Conservation (phyloP, 2,329 filamentous ascomycete species). For the Pseudogymnoascus sp. region DNA sequence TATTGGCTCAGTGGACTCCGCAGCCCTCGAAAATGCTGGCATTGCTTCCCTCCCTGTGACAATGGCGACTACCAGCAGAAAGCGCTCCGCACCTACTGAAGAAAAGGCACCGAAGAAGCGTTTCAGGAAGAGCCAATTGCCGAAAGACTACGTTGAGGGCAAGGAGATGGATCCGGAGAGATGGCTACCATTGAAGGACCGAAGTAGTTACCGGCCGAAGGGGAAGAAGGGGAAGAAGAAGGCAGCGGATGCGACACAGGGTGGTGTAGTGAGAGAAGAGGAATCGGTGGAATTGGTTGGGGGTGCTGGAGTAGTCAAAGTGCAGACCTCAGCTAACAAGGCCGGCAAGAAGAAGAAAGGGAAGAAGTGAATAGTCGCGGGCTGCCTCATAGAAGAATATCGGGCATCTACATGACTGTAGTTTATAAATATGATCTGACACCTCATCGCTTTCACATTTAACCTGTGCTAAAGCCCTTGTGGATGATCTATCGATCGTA, state of each 20-base stretch:
- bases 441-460: background rate
- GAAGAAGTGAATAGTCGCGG: conserved; percentile 37
- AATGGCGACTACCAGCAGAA: conserved; percentile 36
- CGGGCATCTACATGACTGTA: background rate
- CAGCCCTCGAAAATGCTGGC: conserved; percentile 56
- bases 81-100: conserved; percentile 36
- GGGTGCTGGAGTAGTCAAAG: conserved; percentile 54
- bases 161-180: conserved; percentile 84
- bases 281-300: conserved; percentile 57
- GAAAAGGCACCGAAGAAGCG: conserved; percentile 46
- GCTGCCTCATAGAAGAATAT: background rate
- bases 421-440: background rate
- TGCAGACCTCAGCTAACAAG: conserved; percentile 46
- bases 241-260: conserved; percentile 71
- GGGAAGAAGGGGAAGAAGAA: conserved; percentile 88
- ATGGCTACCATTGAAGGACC: conserved; percentile 85
- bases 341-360: conserved; percentile 37
- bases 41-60: conserved; percentile 43
- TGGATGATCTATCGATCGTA: background rate
- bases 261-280: conserved; percentile 70
- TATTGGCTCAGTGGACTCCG: conserved; percentile 51
- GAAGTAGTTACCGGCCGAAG: conserved; percentile 82
- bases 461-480: background rate
- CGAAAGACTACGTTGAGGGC: conserved; percentile 65
- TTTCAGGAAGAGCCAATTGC: conserved; percentile 52